Evolutionary conservation across 2,329 filamentous ascomycete species (phyloP).

Genomic region (Colletotrichum eleusines): DNA sequence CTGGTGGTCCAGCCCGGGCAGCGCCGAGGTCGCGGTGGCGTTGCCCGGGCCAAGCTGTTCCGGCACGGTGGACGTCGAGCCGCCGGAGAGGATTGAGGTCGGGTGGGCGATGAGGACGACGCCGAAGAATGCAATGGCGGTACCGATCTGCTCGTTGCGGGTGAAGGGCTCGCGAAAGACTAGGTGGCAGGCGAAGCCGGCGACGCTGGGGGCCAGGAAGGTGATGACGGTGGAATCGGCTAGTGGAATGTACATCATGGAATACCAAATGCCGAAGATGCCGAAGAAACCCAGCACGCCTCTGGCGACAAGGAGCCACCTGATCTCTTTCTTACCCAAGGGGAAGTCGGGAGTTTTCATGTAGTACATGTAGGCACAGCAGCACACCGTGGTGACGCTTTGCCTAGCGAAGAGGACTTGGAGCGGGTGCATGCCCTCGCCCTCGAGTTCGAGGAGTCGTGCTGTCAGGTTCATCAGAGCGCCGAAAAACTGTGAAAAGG

Average conservation of each 20-base stretch:
- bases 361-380: constrained; percentile 80
- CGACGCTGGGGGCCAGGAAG: constrained; percentile 83
- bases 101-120: constrained; percentile 88
- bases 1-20: constrained; percentile 52
- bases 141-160: constrained; percentile 80
- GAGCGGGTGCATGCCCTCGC: constrained; percentile 81
- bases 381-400: constrained; percentile 76
- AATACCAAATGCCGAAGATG: constrained; percentile 80
- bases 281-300: constrained; percentile 81
- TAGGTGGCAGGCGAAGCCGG: constrained; percentile 84
- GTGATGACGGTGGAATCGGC: constrained; percentile 92
- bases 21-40: constrained; percentile 37
- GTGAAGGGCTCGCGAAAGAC: constrained; percentile 83
- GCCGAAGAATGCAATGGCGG: constrained; percentile 79
- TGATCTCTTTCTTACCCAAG: constrained; percentile 74
- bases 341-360: constrained; percentile 76
- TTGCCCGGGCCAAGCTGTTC: constrained; percentile 38
- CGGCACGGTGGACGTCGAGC: constrained; percentile 42
- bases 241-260: constrained; percentile 80
- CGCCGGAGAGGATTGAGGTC: constrained; percentile 62
- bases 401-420: constrained; percentile 88
- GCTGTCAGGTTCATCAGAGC: constrained; percentile 88
- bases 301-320: constrained; percentile 75
- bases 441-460: constrained; percentile 78
- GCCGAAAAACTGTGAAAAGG: constrained; percentile 83